phyloP scores from a whole-genome alignment of 208 protist species.

The Novymonas esmeraldas region DNA sequence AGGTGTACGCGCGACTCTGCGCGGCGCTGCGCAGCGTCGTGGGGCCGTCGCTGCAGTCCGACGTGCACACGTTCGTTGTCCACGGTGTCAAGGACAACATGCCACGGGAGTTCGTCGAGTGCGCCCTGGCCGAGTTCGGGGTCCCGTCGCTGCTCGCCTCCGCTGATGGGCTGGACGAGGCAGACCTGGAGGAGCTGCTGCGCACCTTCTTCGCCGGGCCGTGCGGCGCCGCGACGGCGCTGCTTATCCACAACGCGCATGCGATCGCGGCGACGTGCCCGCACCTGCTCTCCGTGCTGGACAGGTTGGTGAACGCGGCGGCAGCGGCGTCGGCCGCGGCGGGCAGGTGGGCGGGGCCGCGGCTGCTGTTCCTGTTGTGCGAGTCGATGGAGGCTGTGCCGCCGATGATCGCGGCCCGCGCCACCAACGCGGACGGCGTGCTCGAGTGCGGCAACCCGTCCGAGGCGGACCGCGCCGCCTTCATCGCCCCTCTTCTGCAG shows the following conservation, averaged over 20 bases:
- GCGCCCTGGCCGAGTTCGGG: constrained; percentile 41
- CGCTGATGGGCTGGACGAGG: constrained; percentile 46
- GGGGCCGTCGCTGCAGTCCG: constrained; percentile 10
- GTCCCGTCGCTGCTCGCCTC: constrained; percentile 41
- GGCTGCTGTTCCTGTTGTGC: constrained; percentile 66
- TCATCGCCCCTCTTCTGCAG: constrained; percentile 30
- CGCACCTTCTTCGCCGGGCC: constrained; percentile 29
- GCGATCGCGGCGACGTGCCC: constrained; percentile 33
- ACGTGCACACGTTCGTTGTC: constrained; percentile 58
- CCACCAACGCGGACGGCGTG: constrained; percentile 67
- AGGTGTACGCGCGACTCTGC: constrained; percentile 15
- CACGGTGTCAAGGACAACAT: constrained; percentile 75
- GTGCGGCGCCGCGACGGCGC: constrained; percentile 31
- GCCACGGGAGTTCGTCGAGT: constrained; percentile 51
- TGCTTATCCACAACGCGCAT: constrained; percentile 72
- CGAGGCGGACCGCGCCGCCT: constrained; percentile 55
- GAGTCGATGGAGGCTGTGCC: constrained; percentile 70
- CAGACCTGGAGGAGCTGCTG: constrained; percentile 39
- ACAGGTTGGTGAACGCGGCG: constrained; percentile 15
- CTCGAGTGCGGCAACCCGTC: constrained; percentile 72
- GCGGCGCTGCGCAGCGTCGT: constrained; percentile 21
- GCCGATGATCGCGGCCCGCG: constrained; percentile 67
- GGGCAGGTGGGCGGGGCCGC: neutral
- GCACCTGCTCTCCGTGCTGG: constrained; percentile 54
- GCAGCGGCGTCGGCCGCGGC: neutral